A percentile compares a stretch with the other conserved stretches of the same genome.
Conservation (phyloP, 805 yeast species). For the Candida stauntonica region DNA sequence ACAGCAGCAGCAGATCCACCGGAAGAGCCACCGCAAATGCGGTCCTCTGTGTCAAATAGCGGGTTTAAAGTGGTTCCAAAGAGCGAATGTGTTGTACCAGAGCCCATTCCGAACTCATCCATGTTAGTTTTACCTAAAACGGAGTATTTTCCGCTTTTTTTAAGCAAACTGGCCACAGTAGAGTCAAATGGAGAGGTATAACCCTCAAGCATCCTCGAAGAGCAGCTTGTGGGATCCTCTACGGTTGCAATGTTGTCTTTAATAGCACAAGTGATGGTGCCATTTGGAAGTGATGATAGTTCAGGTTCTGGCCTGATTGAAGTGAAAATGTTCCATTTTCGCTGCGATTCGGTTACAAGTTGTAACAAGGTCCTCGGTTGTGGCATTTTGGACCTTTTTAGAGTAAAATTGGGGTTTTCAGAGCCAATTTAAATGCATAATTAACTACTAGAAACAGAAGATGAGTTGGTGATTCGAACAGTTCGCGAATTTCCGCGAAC, state of each 20-base stretch:
- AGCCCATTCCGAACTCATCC: slow-evolving; percentile 99
- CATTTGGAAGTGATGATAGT: slow-evolving; percentile 16
- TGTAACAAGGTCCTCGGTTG: background rate
- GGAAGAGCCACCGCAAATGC: slow-evolving; percentile 84
- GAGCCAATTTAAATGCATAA: background rate
- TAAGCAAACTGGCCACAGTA: slow-evolving; percentile 58
- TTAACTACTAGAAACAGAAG: too few species aligned
- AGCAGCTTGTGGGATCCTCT: slow-evolving; percentile 71
- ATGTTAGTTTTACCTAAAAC: slow-evolving; percentile 80
- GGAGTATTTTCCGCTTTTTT: slow-evolving; percentile 43
- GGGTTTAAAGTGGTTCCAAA: slow-evolving; percentile 61
- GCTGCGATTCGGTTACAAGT: slow-evolving; percentile 2
- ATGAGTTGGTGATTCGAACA: too few species aligned
- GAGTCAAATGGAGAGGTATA: slow-evolving; percentile 80
- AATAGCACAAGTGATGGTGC: slow-evolving; percentile 34
- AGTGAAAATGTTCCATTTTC: slow-evolving; percentile 38
- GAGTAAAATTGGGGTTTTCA: background rate
- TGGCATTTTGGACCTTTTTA: background rate
- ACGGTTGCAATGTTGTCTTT: slow-evolving; percentile 81
- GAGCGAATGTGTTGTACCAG: slow-evolving; percentile 51
- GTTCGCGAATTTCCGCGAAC: too few species aligned
- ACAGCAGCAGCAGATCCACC: slow-evolving; percentile 97
- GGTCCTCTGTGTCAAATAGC: slow-evolving; percentile 32
- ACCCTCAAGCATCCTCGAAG: slow-evolving; percentile 54
- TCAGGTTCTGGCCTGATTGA: slow-evolving; percentile 20